These are phyloP conservation scores for Xenosphaeropsis pyriputrescens DNA, from an alignment of 2,329 filamentous ascomycete species.

Conservation along the genomic window DNA sequence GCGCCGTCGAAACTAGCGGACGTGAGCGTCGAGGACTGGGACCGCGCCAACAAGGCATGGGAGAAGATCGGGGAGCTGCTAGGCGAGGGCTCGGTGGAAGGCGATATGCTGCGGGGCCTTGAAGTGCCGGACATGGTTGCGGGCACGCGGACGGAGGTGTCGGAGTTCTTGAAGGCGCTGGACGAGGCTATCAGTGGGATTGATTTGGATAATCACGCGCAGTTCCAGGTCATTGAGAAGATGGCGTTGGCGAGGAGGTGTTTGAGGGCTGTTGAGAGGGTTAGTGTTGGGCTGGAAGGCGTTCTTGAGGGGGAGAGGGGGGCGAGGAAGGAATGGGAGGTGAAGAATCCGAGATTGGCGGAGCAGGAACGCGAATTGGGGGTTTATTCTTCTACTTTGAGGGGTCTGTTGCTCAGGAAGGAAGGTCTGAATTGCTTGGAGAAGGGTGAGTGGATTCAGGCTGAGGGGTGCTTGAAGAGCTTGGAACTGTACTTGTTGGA, in stretches of 20 bases:
- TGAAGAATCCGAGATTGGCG: no score
- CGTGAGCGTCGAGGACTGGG: background rate
- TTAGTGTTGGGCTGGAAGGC: no score
- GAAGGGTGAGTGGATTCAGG: slow-evolving; percentile 1
- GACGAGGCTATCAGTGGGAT: no score
- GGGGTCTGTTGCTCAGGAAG: no score
- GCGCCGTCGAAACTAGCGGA: background rate
- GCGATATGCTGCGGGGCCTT: no score
- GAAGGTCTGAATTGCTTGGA: background rate
- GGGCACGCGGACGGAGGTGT: no score
- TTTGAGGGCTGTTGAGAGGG: no score
- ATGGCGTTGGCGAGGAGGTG: no score
- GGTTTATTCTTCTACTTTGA: background rate
- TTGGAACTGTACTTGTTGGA: slow-evolving; percentile 2
- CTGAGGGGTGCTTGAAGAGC: slow-evolving; percentile 2
- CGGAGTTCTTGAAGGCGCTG: no score
- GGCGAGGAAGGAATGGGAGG: background rate
- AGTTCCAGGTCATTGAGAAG: no score
- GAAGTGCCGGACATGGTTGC: no score
- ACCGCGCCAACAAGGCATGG: background rate
- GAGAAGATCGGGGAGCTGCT: background rate
- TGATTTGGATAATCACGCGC: no score
- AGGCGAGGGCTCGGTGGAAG: background rate
- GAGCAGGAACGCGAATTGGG: background rate
- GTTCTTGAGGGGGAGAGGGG: background rate